Base-by-base conservation (phyloP, 208 protist genomes). In the Plasmodiophora brassicae region DNA sequence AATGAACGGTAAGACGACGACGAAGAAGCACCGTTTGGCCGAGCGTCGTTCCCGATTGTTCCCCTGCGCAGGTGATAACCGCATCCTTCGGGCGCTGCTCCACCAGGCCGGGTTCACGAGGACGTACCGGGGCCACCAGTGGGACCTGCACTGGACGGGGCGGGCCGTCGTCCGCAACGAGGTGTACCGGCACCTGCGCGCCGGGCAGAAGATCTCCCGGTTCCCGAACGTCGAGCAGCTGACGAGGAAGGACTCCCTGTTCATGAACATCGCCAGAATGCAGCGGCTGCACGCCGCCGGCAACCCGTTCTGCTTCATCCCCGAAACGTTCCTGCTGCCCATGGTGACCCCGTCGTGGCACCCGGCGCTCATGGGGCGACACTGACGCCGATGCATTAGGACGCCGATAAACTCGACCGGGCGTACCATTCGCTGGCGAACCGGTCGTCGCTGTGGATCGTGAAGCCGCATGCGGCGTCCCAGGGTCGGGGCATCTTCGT, bases 371-470 rank as follows among this genome's bases (percentile, higher is more conserved):
- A n/a, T 32, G 5, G 32, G 41, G 20, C 65, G 25, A 14, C 50
- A 57, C 14, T 78, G 41, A 78, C n/a, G 14, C 14, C 41, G 32
- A 5, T 32, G n/a, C 14, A 78, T 14, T 32, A 78, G 65, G 65
- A 78, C 65, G 65, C 65, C 65, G 65, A 78, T 32, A 78, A 78
- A 32, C 65, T 78, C 65, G 65, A 78, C 41, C 65, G 65, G 5
- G n/a, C 65, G 14, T 78, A 78, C 41, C 65, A 78, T 78, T 5
- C 10, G 14, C 14, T 78, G 5, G 5, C 32, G 32, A 5, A 78
- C n/a, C 65, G 65, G 65, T 36, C 65, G n/a, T 78, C 65, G n/a
- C 10, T 32, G 32, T 90, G 84, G 85, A 90, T 90, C 25, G 36
- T 53, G 1, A 90, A 90, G 85, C 88, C 88, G 5, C 32, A 44